Evolutionary conservation across 305 asterid species (phyloP).

Genomic region (Solanum hybrid): DNA sequence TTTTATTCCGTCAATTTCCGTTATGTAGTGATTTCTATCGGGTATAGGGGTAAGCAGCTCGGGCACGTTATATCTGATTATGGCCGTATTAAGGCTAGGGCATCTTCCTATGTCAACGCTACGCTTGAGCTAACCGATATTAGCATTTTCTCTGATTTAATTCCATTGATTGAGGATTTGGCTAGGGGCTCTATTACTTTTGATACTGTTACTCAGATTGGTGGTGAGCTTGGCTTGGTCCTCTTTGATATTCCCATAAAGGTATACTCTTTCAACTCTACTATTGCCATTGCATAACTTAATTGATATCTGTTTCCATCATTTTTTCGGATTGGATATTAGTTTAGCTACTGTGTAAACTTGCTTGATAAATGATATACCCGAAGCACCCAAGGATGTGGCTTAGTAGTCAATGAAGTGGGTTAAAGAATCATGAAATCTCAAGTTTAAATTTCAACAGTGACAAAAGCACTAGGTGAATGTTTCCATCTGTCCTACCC

Average conservation of each 20-base stretch:
- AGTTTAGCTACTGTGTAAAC: background rate
- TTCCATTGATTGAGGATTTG: slow-evolving; percentile 57
- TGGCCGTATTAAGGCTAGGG: slow-evolving; percentile 58
- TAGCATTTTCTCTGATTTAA: slow-evolving; percentile 37
- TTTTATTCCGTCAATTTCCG: slow-evolving; percentile 53
- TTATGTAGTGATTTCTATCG: slow-evolving; percentile 32
- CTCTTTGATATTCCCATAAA: slow-evolving; percentile 50
- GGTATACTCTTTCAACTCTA: slow-evolving; percentile 23
- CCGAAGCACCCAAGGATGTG: background rate
- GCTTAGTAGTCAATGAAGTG: background rate
- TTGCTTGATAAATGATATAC: background rate
- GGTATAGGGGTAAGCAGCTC: slow-evolving; percentile 56
- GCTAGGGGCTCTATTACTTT: slow-evolving; percentile 45
- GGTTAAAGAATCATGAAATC: background rate
- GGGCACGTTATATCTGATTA: slow-evolving; percentile 46
- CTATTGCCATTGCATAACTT: background rate
- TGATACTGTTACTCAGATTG: slow-evolving; percentile 51
- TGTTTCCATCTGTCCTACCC: background rate
- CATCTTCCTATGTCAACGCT: slow-evolving; percentile 52
- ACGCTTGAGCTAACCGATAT: slow-evolving; percentile 49
- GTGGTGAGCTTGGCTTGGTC: slow-evolving; percentile 56
- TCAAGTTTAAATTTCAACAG: background rate
- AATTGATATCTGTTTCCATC: background rate
- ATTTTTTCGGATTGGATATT: background rate
- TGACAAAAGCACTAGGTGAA: background rate